A percentile compares a stretch with the other conserved stretches of the same genome.
Conservation (phyloP, 768 basidiomycete species). For the Phlegmacium glaucopus region DNA sequence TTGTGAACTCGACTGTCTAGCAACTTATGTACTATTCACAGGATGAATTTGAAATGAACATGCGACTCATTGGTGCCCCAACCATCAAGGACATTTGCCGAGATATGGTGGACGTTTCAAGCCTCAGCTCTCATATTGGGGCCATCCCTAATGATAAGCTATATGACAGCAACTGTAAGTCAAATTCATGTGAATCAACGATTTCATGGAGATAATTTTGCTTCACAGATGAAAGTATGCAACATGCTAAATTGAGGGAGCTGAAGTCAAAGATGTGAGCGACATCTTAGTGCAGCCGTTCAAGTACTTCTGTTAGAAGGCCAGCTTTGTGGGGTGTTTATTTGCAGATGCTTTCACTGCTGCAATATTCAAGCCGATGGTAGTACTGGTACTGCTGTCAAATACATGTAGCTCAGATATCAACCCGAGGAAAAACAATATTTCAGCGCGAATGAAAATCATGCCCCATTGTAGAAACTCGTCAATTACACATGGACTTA, state of each 20-base stretch:
- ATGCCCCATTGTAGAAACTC: too few relatives aligned
- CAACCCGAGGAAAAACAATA: too few relatives aligned
- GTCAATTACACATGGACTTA: too few relatives aligned
- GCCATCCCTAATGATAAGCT: slow-evolving; percentile 70
- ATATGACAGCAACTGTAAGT: slow-evolving; percentile 80
- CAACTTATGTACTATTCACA: slow-evolving; percentile 47
- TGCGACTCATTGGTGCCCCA: slow-evolving; percentile 84
- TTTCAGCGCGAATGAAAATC: too few relatives aligned
- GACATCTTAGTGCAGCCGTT: background rate
- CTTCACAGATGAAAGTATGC: slow-evolving; percentile 33
- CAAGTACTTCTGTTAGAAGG: background rate
- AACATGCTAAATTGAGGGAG: slow-evolving; percentile 27
- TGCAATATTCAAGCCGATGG: too few relatives aligned
- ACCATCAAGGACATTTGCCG: slow-evolving; percentile 77
- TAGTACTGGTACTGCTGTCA: too few relatives aligned
- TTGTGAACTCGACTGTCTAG: background rate
- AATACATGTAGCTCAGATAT: too few relatives aligned
- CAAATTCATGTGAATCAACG: slow-evolving; percentile 28
- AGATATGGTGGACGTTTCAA: slow-evolving; percentile 86
- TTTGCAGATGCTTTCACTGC: too few relatives aligned
- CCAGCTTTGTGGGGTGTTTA: too few relatives aligned
- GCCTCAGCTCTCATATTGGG: slow-evolving; percentile 61
- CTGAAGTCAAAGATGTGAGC: slow-evolving; percentile 26
- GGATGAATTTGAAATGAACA: slow-evolving; percentile 98
- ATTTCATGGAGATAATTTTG: background rate